Conservation (phyloP, 495 filamentous ascomycete species). For the Cudoniella acicularis region DNA sequence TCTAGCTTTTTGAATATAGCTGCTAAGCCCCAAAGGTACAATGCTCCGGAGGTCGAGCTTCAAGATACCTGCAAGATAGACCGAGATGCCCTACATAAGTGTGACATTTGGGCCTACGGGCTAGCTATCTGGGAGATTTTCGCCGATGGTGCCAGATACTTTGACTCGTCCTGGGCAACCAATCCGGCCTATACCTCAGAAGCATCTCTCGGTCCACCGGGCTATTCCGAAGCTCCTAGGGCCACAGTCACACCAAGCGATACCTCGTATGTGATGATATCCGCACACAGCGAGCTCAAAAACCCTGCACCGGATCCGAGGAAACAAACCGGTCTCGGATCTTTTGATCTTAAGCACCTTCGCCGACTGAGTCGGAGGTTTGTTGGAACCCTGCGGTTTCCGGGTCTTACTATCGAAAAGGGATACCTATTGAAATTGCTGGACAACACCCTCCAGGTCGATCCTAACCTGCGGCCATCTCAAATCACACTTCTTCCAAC, state of each 20-base stretch:
- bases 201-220: slow-evolving; percentile 6
- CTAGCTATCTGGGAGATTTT: slow-evolving; percentile 29
- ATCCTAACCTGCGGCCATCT: slow-evolving; percentile 25
- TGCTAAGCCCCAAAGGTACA: slow-evolving; percentile 23
- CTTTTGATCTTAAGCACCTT: slow-evolving; percentile 9
- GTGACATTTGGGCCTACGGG: slow-evolving; percentile 32
- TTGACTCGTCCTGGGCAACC: slow-evolving; percentile 16
- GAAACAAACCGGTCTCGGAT: neutral
- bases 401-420: slow-evolving; percentile 22
- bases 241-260: neutral
- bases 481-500: slow-evolving; percentile 25
- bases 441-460: slow-evolving; percentile 22
- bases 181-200: slow-evolving; percentile 9
- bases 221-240: neutral
- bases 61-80: slow-evolving; percentile 26
- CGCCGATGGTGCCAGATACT: slow-evolving; percentile 27
- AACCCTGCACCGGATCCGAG: neutral
- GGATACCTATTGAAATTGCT: slow-evolving; percentile 22
- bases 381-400: slow-evolving; percentile 21
- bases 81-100: slow-evolving; percentile 23
- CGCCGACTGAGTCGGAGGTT: slow-evolving; percentile 18
- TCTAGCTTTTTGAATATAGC: neutral
- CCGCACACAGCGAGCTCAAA: neutral
- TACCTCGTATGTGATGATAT: neutral
- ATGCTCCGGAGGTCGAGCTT: slow-evolving; percentile 30